Evolutionary conservation across 306 rosid genomes (phyloP), one percentile per base, ranked within the genome.

Genomic region (Benincasa hispida): DNA sequence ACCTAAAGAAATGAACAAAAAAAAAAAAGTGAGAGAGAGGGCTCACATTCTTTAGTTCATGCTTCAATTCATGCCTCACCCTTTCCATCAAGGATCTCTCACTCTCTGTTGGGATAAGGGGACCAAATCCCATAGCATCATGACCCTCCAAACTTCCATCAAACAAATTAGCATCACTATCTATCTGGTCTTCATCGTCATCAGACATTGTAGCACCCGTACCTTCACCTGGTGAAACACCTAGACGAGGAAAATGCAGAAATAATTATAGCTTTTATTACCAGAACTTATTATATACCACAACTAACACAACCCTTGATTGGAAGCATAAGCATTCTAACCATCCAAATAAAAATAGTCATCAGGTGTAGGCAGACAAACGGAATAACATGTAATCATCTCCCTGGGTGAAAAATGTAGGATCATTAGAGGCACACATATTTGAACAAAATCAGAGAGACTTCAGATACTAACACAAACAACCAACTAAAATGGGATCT

Each of bases 11-110:
- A 37, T 2, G 1, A 55, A 35, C 1, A 32, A 75, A 13, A 75
- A 42, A 58, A 79, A 86, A 96, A 50, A 17, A 74, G 60, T 22
- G 19, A 39, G 34, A 56, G 19, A 66, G 80, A 87, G 97, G 45
- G 86, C 97, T 77, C 79, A 88, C 99, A 87, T 90, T 97, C 86
- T 95, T 95, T 72, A 95, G 84, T 53, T 95, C 99, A 85, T 92
- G 99, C 87, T 93, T 93, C 79, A 93, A 63, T 74, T 93, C 98
- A 55, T 88, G 97, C 60, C 97, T 87, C 21, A 93, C 98, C 53
- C 98, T 94, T 84, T 93, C 97, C 96, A 93, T 93, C 69, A 93
- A 86, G 79, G 95, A 91, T 79, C 97, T 91, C 89, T 93, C 98
- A 78, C 77, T 89, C 83, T 91, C 97, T 21, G 98, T 89, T 8